These are phyloP conservation scores for Gnomoniopsis smithogilvyi DNA, from an alignment of 2,329 filamentous ascomycete genomes.

Conservation along the genomic window DNA sequence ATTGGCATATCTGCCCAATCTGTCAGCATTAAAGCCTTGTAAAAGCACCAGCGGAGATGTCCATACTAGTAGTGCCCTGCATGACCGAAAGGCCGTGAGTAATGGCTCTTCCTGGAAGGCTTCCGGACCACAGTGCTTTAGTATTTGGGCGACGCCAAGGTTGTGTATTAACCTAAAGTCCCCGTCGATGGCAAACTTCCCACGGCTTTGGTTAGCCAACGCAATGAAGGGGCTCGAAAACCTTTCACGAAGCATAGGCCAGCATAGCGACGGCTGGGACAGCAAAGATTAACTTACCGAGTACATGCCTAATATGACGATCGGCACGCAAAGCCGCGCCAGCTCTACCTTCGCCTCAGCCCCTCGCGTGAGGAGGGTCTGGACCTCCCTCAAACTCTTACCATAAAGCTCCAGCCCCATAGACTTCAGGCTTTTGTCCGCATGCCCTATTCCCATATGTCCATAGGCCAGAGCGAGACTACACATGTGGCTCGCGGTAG, in stretches of 20 bases:
- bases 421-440: constrained; percentile 11
- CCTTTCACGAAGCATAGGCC: too few species aligned
- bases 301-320: constrained; percentile 18
- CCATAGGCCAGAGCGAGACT: constrained; percentile 19
- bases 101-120: constrained; percentile 23
- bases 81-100: constrained; percentile 24
- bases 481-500: constrained; percentile 19
- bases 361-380: constrained; percentile 9
- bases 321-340: constrained; percentile 13
- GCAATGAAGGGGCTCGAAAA: too few species aligned
- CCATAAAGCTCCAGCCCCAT: constrained; percentile 18
- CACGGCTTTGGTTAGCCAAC: not conserved
- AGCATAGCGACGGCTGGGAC: not conserved
- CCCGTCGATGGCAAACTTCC: constrained; percentile 22
- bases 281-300: constrained; percentile 11
- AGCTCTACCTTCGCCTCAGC: constrained; percentile 4
- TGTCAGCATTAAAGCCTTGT: too few species aligned
- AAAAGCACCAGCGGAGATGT: not conserved
- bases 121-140: constrained; percentile 25
- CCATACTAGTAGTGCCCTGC: constrained; percentile 22
- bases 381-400: constrained; percentile 13
- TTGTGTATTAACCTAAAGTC: constrained; percentile 26
- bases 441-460: constrained; percentile 16
- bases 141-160: constrained; percentile 23
- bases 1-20: constrained; percentile 22